Evolutionary conservation across 2,329 filamentous ascomycete genomes (phyloP).

Genomic region (Sporothrix inflata): DNA sequence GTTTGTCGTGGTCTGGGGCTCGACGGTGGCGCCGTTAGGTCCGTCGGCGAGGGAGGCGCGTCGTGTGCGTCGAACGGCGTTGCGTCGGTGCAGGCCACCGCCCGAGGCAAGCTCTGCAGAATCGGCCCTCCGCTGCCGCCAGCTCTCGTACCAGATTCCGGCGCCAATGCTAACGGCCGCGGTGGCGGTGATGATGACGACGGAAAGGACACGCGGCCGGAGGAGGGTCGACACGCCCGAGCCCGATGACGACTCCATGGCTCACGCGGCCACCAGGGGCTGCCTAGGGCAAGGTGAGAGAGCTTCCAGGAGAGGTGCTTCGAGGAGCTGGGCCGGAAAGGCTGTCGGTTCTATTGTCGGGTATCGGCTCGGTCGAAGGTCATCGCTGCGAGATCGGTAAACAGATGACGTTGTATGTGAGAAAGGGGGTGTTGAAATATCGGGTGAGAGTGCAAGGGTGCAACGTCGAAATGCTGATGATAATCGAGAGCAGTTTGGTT

Average conservation of each 20-base stretch:
- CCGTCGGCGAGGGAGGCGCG: slow-evolving; percentile 34
- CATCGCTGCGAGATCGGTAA: not conserved
- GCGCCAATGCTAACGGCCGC: slow-evolving; percentile 31
- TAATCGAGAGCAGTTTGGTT: not conserved
- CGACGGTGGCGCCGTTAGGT: slow-evolving; percentile 39
- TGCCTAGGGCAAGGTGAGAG: not conserved
- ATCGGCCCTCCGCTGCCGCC: not conserved
- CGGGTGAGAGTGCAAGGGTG: too few species aligned
- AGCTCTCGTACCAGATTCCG: slow-evolving; percentile 30
- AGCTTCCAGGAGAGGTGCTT: not conserved
- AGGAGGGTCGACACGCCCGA: slow-evolving; percentile 27
- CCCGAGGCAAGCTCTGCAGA: slow-evolving; percentile 1
- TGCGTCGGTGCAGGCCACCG: slow-evolving; percentile 32
- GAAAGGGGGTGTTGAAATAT: too few species aligned
- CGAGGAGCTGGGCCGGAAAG: not conserved
- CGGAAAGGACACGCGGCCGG: slow-evolving; percentile 32
- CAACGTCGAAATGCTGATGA: not conserved
- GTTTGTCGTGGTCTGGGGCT: slow-evolving; percentile 10
- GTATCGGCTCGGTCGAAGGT: not conserved
- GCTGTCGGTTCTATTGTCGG: not conserved
- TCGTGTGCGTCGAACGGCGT: slow-evolving; percentile 34
- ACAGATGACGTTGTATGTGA: not conserved
- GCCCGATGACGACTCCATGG: slow-evolving; percentile 32
- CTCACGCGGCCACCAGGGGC: not conserved
- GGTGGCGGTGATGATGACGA: slow-evolving; percentile 32